phyloP scores from a whole-genome alignment of 805 yeast genomes.

The Metschnikowia anglica region DNA sequence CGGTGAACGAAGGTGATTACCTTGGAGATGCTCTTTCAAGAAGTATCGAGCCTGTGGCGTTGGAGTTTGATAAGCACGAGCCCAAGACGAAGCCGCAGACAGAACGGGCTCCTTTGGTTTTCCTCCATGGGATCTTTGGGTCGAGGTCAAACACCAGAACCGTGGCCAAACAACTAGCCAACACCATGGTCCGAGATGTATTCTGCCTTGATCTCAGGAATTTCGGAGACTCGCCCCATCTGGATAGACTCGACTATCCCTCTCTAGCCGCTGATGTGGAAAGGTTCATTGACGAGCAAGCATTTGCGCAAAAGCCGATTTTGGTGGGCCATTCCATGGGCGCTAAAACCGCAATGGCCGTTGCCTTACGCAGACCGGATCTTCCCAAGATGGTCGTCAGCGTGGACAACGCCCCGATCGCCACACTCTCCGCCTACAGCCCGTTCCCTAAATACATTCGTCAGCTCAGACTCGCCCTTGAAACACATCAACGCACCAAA shows the following conservation, averaged over 20 bases:
- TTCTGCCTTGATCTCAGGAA: slow-evolving; percentile 79
- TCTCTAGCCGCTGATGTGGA: slow-evolving; percentile 86
- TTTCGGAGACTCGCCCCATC: slow-evolving; percentile 90
- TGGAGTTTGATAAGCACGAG: slow-evolving; percentile 52
- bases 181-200: slow-evolving; percentile 52
- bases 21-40: slow-evolving; percentile 35
- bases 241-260: slow-evolving; percentile 69
- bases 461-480: slow-evolving; percentile 58
- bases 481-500: slow-evolving; percentile 43
- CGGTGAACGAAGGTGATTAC: slow-evolving; percentile 12
- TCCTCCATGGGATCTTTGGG: slow-evolving; percentile 90
- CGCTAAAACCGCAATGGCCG: slow-evolving; percentile 90
- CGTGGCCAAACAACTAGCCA: slow-evolving; percentile 62
- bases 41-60: slow-evolving; percentile 49
- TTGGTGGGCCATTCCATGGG: slow-evolving; percentile 88
- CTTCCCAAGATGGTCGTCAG: slow-evolving; percentile 61
- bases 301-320: slow-evolving; percentile 46
- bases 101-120: slow-evolving; percentile 60
- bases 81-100: slow-evolving; percentile 24
- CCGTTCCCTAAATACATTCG: slow-evolving; percentile 66
- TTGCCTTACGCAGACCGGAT: slow-evolving; percentile 66
- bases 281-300: slow-evolving; percentile 52
- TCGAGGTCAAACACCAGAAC: slow-evolving; percentile 75
- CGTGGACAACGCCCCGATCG: slow-evolving; percentile 90
- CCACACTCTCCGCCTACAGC: slow-evolving; percentile 49